Percentiles rank a stretch among this genome's conserved stretches.
These are phyloP conservation scores for Oenanthe sinensis DNA, from an alignment of 129 eudicot genomes.

Conservation along the genomic window DNA sequence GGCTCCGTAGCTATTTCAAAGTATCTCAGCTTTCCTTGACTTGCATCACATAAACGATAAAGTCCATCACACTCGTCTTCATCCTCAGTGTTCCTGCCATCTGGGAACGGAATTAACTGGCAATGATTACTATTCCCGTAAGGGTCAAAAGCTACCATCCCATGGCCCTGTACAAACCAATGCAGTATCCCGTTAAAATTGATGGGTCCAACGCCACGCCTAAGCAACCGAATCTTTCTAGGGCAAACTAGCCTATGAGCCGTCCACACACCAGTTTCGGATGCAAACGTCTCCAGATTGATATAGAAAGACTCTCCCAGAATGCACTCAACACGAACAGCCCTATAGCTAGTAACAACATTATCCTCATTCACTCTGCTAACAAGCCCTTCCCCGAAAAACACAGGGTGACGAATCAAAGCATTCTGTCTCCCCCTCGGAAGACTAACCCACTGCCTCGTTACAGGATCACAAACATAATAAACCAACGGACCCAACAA, in stretches of 20 bases:
- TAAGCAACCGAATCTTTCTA: constrained; percentile 24
- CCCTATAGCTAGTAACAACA: constrained; percentile 31
- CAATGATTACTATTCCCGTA: constrained; percentile 20
- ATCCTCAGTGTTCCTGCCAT: constrained; percentile 24
- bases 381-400: constrained; percentile 43
- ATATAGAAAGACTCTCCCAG: constrained; percentile 9
- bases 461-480: constrained; percentile 50
- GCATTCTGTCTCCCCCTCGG: constrained; percentile 29
- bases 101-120: constrained; percentile 29
- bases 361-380: constrained; percentile 30
- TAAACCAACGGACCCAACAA: constrained; percentile 43
- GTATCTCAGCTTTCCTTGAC: constrained; percentile 32
- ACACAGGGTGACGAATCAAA: constrained; percentile 29
- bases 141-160: constrained; percentile 49
- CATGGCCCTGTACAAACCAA: constrained; percentile 42
- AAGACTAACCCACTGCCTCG: constrained; percentile 37
- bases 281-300: constrained; percentile 34
- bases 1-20: constrained; percentile 32
- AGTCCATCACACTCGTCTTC: constrained; percentile 33
- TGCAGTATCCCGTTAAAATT: constrained; percentile 30
- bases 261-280: constrained; percentile 42
- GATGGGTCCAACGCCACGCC: constrained; percentile 45
- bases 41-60: constrained; percentile 36
- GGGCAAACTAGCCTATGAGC: constrained; percentile 24
- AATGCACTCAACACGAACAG: constrained; percentile 32